Base-by-base conservation (phyloP, 306 rosid genomes). In the Glycine tomentella region DNA sequence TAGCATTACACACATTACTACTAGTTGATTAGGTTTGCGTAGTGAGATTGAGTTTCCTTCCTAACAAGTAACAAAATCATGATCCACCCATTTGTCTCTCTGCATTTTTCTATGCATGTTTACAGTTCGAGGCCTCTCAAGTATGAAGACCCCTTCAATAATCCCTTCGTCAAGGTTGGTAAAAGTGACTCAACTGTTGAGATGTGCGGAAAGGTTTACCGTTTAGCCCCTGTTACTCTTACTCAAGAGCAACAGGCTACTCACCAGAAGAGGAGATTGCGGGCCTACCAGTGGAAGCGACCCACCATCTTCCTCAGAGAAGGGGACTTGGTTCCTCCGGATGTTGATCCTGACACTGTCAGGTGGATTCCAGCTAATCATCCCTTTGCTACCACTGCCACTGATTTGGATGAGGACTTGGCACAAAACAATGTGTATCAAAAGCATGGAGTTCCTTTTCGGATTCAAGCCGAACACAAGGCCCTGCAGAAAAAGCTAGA, bases 241-340 rank as follows among this genome's bases (percentile, higher is more conserved):
- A 95, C 99, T 0, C 81, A 89, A 57, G 98, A 93, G 91, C 82
- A 95, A 80, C 97, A 88, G 75, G 82, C 86, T 38, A 76, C 90
- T 77, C 99, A 95, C 86, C 97, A 93, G 89, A 90, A 74, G 71
- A 92, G 98, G 90, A 89, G 99, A 63, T 91, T 92, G 0, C 94
- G 96, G 0, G 99, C 99, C 0, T 95, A 95, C 80, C 95, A 93
- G 81, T 95, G 99, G 99, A 95, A 95, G 90, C 92, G 99, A 34
- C 99, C 99, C 0, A 89, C 97, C 0, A 42, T 91, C 50, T 95
- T 95, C 77, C 99, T 95, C 13, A 93, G 83, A 72, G 98, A 93
- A 84, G 99, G 98, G 79, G 98, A 95, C 71, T 80, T 69, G 0
- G 71, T 91, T 62, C 99, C 99, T 79, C 90, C 92, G 0, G 94